These are phyloP conservation scores for Leptosphaerulina australis DNA, from an alignment of 2,329 filamentous ascomycete genomes.

Conservation along the genomic window DNA sequence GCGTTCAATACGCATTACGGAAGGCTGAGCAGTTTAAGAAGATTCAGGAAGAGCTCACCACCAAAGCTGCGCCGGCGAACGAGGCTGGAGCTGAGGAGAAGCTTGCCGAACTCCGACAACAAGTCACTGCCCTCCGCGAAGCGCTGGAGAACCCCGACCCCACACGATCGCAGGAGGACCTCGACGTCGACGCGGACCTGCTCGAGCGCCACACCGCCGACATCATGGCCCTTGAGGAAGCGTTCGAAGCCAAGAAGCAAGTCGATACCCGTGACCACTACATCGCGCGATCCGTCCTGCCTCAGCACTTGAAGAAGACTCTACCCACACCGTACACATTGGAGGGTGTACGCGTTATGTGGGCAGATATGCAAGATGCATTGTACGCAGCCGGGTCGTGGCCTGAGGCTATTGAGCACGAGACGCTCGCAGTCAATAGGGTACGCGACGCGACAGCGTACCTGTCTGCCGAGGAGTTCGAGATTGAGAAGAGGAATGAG, in stretches of 20 bases:
- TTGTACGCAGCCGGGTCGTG: slow-evolving; percentile 32
- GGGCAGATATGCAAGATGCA: slow-evolving; percentile 45
- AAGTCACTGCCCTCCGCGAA: slow-evolving; percentile 18
- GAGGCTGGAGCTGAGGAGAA: slow-evolving; percentile 28
- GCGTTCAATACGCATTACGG: slow-evolving; percentile 32
- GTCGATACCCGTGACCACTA: slow-evolving; percentile 26
- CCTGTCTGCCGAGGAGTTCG: slow-evolving; percentile 30
- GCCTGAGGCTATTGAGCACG: slow-evolving; percentile 33
- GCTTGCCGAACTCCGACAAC: slow-evolving; percentile 22
- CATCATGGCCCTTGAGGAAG: slow-evolving; percentile 28
- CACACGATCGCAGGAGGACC: slow-evolving; percentile 16
- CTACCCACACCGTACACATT: slow-evolving; percentile 33
- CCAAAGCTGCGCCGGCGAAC: slow-evolving; percentile 28
- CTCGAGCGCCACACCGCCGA: slow-evolving; percentile 21
- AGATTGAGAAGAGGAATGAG: slow-evolving; percentile 26
- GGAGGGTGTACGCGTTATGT: slow-evolving; percentile 37
- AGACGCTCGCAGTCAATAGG: slow-evolving; percentile 24
- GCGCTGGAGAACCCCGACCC: slow-evolving; percentile 26
- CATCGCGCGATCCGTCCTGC: slow-evolving; percentile 35
- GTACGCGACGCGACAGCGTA: slow-evolving; percentile 18
- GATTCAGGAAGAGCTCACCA: slow-evolving; percentile 21
- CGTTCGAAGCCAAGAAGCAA: slow-evolving; percentile 31
- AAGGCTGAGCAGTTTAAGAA: slow-evolving; percentile 34
- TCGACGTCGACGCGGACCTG: slow-evolving; percentile 20
- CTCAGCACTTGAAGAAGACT: slow-evolving; percentile 22